Evolutionary conservation across 2,329 filamentous ascomycete genomes (phyloP).

Genomic region (Cercospora zeae-maydis): DNA sequence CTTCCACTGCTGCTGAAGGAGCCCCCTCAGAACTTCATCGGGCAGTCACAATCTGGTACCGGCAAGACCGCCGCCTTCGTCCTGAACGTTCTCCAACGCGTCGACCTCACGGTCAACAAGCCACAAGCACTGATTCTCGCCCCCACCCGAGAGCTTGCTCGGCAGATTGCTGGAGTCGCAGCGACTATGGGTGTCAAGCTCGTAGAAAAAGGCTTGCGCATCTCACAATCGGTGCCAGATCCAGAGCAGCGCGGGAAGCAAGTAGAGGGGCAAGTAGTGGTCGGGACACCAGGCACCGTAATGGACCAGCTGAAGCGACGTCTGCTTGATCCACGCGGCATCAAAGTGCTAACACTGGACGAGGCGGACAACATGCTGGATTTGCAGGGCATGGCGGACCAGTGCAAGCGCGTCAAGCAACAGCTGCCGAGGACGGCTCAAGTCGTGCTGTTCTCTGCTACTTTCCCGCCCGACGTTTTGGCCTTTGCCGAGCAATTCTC

Average conservation of each 20-base stretch:
- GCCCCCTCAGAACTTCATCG: constrained; percentile 91
- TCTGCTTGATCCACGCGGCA: constrained; percentile 65
- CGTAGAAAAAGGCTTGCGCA: constrained; percentile 58
- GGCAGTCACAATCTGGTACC: constrained; percentile 97
- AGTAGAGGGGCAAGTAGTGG: constrained; percentile 74
- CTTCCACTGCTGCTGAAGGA: constrained; percentile 82
- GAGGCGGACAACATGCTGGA: constrained; percentile 99
- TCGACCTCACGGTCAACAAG: constrained; percentile 67
- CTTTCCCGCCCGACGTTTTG: constrained; percentile 82
- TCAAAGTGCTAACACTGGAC: constrained; percentile 85
- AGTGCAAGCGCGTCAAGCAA: constrained; percentile 83
- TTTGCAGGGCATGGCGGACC: constrained; percentile 89
- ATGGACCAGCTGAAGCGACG: constrained; percentile 78
- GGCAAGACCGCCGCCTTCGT: constrained; percentile 98
- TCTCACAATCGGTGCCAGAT: constrained; percentile 80
- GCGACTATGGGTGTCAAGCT: constrained; percentile 81
- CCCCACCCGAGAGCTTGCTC: constrained; percentile 88
- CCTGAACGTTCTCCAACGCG: constrained; percentile 80
- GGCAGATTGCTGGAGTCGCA: constrained; percentile 87
- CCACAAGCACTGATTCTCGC: constrained; percentile 88
- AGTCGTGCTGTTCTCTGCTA: constrained; percentile 92
- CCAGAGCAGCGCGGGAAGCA: constrained; percentile 63
- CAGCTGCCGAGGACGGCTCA: constrained; percentile 73
- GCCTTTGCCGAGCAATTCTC: constrained; percentile 80
- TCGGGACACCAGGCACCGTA: constrained; percentile 91